Evolutionary conservation across 139 green algal genomes (phyloP), one percentile per base, ranked within the genome.

Genomic region (Zygnema cylindricum): DNA sequence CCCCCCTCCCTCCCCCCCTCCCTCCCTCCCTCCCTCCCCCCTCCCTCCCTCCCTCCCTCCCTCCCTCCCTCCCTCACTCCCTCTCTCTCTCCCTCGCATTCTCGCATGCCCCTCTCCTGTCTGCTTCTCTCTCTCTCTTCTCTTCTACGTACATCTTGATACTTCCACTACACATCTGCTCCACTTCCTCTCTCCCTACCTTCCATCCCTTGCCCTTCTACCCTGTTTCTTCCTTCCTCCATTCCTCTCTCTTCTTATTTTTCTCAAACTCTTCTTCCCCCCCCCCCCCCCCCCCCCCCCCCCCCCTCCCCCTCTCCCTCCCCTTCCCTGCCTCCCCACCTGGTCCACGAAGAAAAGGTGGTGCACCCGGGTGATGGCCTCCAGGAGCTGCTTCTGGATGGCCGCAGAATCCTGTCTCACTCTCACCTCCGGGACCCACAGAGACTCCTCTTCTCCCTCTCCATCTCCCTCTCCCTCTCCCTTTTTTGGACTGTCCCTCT

Each of bases 381-480:
- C 78, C 1, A 86, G 78, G 35, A 86, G 78, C 35, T 86, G 69
- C 78, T 63, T 78, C 78, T 86, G 78, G 49, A 86, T 49, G 25
- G n/a, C 76, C 76, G 69, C n/a, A 16, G 76, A 83, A 63, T 63
- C 49, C 49, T 63, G 49, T 7, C 49, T 25, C 7, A 16, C 7
- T 7, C 49, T 7, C 49, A 16, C 49, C 7, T 7, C 16, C 16
- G 49, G 49, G 16, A 16, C 16, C 49, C 49, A 63, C 7, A 63
- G 49, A 16, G 49, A 16, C 49, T 7, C 7, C 49, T 63, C 49
- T 7, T 25, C 49, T 63, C 16, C 49, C n/a, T n/a, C n/a, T n/a
- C n/a, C n/a, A n/a, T n/a, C n/a, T n/a, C n/a, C n/a, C n/a, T n/a
- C n/a, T n/a, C n/a, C n/a, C n/a, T n/a, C n/a, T n/a, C n/a, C n/a